Percentiles rank a stretch among this genome's conserved stretches.
Evolutionary conservation across 2,329 filamentous ascomycete species (phyloP).

Genomic region (Talaromyces pinophilus): DNA sequence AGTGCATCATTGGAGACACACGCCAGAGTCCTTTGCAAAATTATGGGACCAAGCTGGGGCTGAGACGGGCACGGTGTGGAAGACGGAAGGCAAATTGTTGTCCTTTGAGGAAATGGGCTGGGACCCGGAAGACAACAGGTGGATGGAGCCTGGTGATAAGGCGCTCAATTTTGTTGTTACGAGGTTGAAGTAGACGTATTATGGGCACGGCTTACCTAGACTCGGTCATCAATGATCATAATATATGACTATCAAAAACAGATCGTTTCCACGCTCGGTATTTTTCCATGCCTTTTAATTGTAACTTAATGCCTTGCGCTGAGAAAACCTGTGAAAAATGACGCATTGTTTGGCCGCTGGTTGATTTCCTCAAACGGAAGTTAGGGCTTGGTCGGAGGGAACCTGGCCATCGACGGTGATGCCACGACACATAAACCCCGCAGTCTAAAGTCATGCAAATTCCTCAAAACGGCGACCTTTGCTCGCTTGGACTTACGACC

Average conservation of each 20-base stretch:
- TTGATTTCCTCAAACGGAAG: conserved; percentile 10
- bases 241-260: too few relatives aligned
- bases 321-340: neutral
- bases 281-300: too few relatives aligned
- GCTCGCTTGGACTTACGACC: too few relatives aligned
- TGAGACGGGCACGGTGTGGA: conserved; percentile 54
- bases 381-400: neutral
- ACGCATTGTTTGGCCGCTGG: neutral
- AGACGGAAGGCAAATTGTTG: conserved; percentile 32
- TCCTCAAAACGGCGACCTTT: too few relatives aligned
- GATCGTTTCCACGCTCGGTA: too few relatives aligned
- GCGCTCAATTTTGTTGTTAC: conserved; percentile 12
- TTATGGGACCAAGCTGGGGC: conserved; percentile 58
- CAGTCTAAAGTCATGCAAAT: neutral
- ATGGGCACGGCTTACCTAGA: too few relatives aligned
- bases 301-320: neutral
- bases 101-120: conserved; percentile 17
- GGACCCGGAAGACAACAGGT: conserved; percentile 11
- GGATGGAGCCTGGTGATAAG: conserved; percentile 8
- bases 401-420: neutral
- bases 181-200: conserved; percentile 4
- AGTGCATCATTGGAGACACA: conserved; percentile 48
- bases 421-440: neutral
- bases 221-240: too few relatives aligned
- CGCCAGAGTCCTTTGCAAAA: conserved; percentile 52